phyloP scores from a whole-genome alignment of 2,329 filamentous ascomycete genomes.

The Ascochyta viciae-villosae region DNA sequence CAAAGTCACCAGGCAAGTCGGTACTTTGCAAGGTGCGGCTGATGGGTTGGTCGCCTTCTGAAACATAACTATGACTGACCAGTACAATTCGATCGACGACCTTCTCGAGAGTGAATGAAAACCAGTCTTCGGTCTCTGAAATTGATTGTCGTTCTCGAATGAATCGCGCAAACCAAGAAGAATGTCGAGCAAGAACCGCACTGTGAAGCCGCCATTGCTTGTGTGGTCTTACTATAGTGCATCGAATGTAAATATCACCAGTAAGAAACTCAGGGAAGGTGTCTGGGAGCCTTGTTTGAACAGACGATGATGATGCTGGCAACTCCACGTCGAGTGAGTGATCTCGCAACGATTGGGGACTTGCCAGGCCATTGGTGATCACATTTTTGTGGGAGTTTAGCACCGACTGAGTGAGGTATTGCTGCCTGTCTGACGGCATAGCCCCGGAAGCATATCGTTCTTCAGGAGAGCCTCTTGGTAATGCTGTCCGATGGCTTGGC shows the following conservation, averaged over 20 bases:
- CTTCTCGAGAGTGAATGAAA: slow-evolving; percentile 12
- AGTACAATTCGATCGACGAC: not conserved
- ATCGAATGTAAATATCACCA: slow-evolving; percentile 12
- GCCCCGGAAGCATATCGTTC: not conserved
- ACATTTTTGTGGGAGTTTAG: not conserved
- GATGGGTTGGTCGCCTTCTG: not conserved
- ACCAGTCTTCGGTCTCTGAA: not conserved
- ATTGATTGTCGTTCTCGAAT: not conserved
- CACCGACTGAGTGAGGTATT: not conserved
- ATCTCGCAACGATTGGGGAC: not conserved
- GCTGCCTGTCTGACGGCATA: not conserved
- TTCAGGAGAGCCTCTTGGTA: not conserved
- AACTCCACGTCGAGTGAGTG: not conserved
- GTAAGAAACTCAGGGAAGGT: slow-evolving; percentile 7
- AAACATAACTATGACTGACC: not conserved
- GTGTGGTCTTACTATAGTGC: not conserved
- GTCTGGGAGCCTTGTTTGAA: not conserved
- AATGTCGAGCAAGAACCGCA: slow-evolving; percentile 16
- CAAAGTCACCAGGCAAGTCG: no score
- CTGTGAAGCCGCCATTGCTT: slow-evolving; percentile 25
- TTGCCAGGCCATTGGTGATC: not conserved
- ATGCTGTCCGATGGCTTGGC: not conserved
- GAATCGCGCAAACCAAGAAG: slow-evolving; percentile 22
- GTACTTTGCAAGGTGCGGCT: no score
- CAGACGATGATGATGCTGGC: not conserved